Percentiles rank a stretch among this genome's conserved stretches.
phyloP scores from a whole-genome alignment of 306 rosid species.

The Begonia loranthoides region DNA sequence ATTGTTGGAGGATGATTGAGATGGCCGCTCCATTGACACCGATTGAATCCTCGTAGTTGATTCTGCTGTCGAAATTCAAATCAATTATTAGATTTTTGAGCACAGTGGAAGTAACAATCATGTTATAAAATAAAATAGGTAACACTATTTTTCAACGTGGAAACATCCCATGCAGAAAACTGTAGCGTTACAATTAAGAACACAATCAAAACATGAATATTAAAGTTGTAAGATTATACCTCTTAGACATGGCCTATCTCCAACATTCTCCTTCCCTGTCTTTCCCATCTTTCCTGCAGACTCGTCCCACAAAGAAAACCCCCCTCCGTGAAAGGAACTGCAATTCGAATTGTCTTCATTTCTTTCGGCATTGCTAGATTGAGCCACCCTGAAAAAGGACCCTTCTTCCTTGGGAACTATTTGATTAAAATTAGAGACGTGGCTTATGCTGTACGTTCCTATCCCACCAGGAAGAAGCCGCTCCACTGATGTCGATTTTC shows the following conservation, averaged over 20 bases:
- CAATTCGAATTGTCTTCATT: slow-evolving; percentile 77
- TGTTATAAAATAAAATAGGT: neutral
- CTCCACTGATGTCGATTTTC: slow-evolving; percentile 52
- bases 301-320: slow-evolving; percentile 91
- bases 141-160: too few relatives aligned
- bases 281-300: slow-evolving; percentile 66
- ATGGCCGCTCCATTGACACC: slow-evolving; percentile 42
- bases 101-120: neutral
- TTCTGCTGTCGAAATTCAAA: slow-evolving; percentile 40
- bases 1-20: slow-evolving; percentile 61
- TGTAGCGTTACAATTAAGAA: neutral
- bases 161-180: neutral
- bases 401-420: slow-evolving; percentile 72
- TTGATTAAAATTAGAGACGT: slow-evolving; percentile 51
- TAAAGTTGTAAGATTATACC: slow-evolving; percentile 23
- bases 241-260: slow-evolving; percentile 24
- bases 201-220: neutral
- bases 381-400: slow-evolving; percentile 33
- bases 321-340: slow-evolving; percentile 74
- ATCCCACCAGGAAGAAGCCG: slow-evolving; percentile 87
- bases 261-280: slow-evolving; percentile 77
- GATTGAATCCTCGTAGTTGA: neutral
- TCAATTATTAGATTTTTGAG: neutral
- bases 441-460: slow-evolving; percentile 90
- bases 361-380: slow-evolving; percentile 36